These are phyloP conservation scores for Pleurotus sapidus DNA, from an alignment of 768 basidiomycete species.

Conservation along the genomic window DNA sequence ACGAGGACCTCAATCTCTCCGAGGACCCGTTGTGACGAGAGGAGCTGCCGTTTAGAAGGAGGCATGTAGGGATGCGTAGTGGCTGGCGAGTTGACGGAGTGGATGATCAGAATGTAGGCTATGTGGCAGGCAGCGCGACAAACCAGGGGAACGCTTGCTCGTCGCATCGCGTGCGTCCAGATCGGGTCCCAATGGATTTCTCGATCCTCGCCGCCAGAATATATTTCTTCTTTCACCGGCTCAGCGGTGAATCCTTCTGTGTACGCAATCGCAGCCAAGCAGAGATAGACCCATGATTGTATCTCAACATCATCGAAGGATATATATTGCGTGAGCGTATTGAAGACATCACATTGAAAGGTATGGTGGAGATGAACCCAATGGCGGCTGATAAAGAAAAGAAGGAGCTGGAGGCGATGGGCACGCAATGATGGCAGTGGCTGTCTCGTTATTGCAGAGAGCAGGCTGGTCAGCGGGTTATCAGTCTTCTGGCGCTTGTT, in stretches of 20 bases:
- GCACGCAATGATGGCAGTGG: slow-evolving; percentile 26
- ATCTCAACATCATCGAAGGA: slow-evolving; percentile 58
- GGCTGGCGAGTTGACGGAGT: slow-evolving; percentile 28
- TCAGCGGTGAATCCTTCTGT: slow-evolving; percentile 31
- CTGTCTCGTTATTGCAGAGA: slow-evolving; percentile 43
- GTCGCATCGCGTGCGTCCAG: slow-evolving; percentile 82
- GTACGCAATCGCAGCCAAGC: slow-evolving; percentile 68
- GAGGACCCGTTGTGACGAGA: slow-evolving; percentile 58
- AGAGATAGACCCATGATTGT: slow-evolving; percentile 86
- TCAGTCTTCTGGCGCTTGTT: slow-evolving; percentile 55
- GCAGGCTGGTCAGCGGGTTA: slow-evolving; percentile 56
- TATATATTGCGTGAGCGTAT: slow-evolving; percentile 56
- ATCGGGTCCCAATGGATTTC: slow-evolving; percentile 69
- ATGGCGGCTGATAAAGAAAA: slow-evolving; percentile 83
- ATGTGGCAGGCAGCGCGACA: slow-evolving; percentile 81
- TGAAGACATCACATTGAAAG: slow-evolving; percentile 55
- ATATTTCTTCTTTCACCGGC: neutral
- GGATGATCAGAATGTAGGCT: slow-evolving; percentile 50
- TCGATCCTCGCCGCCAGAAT: neutral
- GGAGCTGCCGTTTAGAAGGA: slow-evolving; percentile 7
- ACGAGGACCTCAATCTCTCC: slow-evolving; percentile 76
- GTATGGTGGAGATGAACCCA: slow-evolving; percentile 61
- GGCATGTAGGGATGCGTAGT: slow-evolving; percentile 3
- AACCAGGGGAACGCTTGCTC: slow-evolving; percentile 60
- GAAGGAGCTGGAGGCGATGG: slow-evolving; percentile 69